Evolutionary conservation across 805 yeast species (phyloP), one percentile per base, ranked within the genome.

Genomic region (Yamadazyma philogaea): DNA sequence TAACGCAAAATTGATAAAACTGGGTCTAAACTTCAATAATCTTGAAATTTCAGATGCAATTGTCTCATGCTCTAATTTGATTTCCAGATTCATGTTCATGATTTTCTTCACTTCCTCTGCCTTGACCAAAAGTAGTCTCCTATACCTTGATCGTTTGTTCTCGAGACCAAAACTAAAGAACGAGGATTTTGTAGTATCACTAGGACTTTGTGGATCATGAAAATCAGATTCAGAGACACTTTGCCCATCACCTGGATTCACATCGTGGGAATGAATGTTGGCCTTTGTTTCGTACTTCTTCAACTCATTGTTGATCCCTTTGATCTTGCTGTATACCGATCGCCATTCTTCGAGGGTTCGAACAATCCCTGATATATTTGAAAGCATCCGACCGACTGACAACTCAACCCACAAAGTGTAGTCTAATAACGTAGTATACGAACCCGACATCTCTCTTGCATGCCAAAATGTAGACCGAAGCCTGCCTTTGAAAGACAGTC

Each of bases 41-140:
- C 74, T 77, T 39, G 81, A 81, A 15, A 82, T 64, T 55, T 81
- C 84, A 39, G 78, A 73, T 0, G 90, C 89, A 3, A 83, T 49
- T 1, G 59, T 51, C 52, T 84, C 91, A 57, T 84, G 86, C n/a
- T 64, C 72, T 18, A 50, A 46, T 41, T 72, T 77, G 18, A 84
- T 70, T 3, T 72, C 78, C 15, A 54, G 46, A 46, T 73, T 77
- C 34, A 82, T 49, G 8, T 57, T 63, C 46, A 68, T 50, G 32
- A 83, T 57, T 31, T 64, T 65, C 24, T 61, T 57, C 37, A 74
- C 68, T 17, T 68, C 60, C n/a, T 68, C 74, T 4, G 68, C 55
- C 21, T 70, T 71, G 3, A 59, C 50, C 5, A 70, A 44, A 4
- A 79, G 46, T 28, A 72, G 66, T 16, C 65, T 63, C 43, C 73